These are phyloP conservation scores for Ilex asprella DNA, from an alignment of 257 asterid genomes.

Conservation along the genomic window DNA sequence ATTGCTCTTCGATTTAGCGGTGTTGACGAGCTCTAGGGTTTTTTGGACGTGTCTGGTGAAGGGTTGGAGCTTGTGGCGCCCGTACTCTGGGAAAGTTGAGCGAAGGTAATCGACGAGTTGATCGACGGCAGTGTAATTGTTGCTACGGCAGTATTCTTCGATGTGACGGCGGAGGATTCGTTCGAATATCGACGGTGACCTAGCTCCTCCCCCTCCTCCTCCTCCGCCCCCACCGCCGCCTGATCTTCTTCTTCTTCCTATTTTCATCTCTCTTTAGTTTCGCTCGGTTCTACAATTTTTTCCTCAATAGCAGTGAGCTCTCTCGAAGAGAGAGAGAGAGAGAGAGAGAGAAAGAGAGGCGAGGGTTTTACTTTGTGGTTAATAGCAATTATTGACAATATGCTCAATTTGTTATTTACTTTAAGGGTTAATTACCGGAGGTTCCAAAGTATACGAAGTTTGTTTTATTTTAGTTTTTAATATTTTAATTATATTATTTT, in stretches of 20 bases:
- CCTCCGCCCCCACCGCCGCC: conserved; percentile 10
- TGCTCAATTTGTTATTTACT: no score
- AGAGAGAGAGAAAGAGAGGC: no score
- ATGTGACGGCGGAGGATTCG: conserved; percentile 41
- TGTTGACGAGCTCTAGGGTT: conserved; percentile 7
- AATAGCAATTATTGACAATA: no score
- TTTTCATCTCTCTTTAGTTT: neutral
- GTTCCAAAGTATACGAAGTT: no score
- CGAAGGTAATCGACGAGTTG: conserved; percentile 67
- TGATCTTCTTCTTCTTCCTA: neutral
- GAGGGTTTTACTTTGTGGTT: no score
- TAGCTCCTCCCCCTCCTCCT: conserved; percentile 6
- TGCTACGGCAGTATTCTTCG: conserved; percentile 15
- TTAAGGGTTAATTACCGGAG: no score
- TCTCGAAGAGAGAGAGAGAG: no score
- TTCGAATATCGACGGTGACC: conserved; percentile 7
- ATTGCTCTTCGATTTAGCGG: neutral
- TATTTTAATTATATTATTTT: no score
- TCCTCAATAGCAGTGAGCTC: no score
- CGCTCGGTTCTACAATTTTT: no score
- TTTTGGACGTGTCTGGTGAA: conserved; percentile 40
- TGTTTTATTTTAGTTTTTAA: no score
- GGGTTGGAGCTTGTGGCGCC: conserved; percentile 46
- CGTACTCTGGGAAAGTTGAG: conserved; percentile 35
- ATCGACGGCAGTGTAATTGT: conserved; percentile 30